Evolutionary conservation across 805 yeast species (phyloP).

Genomic region (Lachancea kluyveri): DNA sequence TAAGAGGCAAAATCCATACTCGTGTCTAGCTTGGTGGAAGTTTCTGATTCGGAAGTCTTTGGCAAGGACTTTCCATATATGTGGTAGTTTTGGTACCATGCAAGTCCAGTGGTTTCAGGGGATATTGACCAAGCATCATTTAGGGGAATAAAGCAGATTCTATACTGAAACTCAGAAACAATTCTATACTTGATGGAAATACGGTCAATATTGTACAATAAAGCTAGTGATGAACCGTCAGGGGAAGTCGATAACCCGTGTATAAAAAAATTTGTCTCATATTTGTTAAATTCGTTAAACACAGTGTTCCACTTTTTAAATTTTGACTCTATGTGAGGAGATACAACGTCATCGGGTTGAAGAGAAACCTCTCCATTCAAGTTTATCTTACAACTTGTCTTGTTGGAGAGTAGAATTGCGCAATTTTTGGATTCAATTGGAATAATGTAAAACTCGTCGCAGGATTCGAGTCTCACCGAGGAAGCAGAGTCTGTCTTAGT

Average conservation of each 20-base stretch:
- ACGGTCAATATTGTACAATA: conserved; percentile 24
- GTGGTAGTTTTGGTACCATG: conserved; percentile 30
- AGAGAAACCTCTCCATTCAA: conserved; percentile 9
- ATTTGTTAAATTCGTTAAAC: conserved; percentile 23
- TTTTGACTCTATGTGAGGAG: conserved; percentile 24
- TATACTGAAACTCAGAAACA: conserved; percentile 21
- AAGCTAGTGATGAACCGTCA: conserved; percentile 26
- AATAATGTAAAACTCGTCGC: conserved; percentile 17
- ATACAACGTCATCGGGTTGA: conserved; percentile 15
- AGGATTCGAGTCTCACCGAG: conserved; percentile 7
- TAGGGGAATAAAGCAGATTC: conserved; percentile 24
- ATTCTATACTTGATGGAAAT: conserved; percentile 26
- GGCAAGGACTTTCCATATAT: conserved; percentile 23
- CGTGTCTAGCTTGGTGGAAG: conserved; percentile 8
- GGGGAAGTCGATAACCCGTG: conserved; percentile 25
- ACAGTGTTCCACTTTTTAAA: conserved; percentile 24
- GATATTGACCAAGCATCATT: conserved; percentile 23
- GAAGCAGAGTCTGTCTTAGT: conserved; percentile 2
- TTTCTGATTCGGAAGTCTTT: conserved; percentile 1
- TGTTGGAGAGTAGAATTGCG: conserved; percentile 17
- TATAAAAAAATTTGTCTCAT: conserved; percentile 22
- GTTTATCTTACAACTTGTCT: conserved; percentile 13
- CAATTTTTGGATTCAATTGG: conserved; percentile 10
- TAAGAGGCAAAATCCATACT: conserved; percentile 16
- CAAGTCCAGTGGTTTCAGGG: conserved; percentile 22